These are phyloP conservation scores for Ilex asprella DNA, from an alignment of 257 asterid species.

Conservation along the genomic window DNA sequence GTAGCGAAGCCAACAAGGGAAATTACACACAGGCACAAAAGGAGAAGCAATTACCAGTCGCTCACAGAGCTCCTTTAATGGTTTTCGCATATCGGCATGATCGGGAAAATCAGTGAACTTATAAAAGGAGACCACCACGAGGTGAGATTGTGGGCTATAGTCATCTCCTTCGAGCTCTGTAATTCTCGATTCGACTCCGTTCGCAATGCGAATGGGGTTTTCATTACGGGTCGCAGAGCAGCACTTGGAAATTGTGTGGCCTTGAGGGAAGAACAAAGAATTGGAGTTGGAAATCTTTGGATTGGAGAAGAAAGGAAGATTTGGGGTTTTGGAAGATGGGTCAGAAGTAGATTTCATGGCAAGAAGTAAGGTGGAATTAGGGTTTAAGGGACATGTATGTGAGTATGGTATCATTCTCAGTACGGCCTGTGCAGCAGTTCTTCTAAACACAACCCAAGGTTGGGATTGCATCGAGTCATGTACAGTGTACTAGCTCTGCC, in stretches of 20 bases:
- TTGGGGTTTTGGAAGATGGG: constrained; percentile 22
- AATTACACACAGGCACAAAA: background rate
- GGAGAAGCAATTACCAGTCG: constrained; percentile 40
- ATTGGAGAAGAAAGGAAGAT: constrained; percentile 23
- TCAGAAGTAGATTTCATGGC: constrained; percentile 31
- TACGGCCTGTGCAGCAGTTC: constrained; percentile 32
- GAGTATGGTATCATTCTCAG: constrained; percentile 25
- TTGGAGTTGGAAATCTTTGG: constrained; percentile 30
- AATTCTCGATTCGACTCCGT: background rate
- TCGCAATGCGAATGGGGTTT: constrained; percentile 10
- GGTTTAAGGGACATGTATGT: constrained; percentile 22
- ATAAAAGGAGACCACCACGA: constrained; percentile 84
- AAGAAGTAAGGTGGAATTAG: constrained; percentile 21
- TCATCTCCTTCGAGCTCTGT: constrained; percentile 6
- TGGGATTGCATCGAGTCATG: constrained; percentile 24
- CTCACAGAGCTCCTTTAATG: constrained; percentile 71
- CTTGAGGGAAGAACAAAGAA: constrained; percentile 15
- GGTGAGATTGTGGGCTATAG: constrained; percentile 20
- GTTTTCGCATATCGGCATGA: constrained; percentile 65
- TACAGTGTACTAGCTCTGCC: background rate
- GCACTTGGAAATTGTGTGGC: constrained; percentile 18
- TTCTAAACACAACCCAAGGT: constrained; percentile 28
- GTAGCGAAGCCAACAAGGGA: background rate
- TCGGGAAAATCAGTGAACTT: constrained; percentile 77
- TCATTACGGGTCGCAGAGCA: constrained; percentile 19